These are phyloP conservation scores for Tricholoma flavovirens DNA, from an alignment of 768 basidiomycete genomes.

Conservation along the genomic window DNA sequence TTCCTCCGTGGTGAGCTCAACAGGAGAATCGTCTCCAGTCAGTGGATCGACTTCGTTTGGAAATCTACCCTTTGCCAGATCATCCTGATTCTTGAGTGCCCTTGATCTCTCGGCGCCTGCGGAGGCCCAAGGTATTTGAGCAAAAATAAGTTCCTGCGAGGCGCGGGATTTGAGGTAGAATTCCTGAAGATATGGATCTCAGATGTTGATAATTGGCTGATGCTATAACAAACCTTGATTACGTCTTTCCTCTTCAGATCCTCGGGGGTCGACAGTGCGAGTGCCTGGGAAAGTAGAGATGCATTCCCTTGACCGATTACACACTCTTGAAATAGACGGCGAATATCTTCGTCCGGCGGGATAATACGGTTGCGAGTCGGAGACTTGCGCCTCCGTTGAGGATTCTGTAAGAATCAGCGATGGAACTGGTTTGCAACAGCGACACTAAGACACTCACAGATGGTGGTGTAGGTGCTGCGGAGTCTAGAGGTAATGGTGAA, in stretches of 20 bases:
- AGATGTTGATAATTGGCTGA: not conserved
- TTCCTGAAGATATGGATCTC: conserved; percentile 49
- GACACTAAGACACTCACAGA: conserved; percentile 14
- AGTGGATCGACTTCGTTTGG: not conserved
- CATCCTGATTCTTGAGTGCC: conserved; percentile 21
- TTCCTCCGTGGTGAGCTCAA: conserved; percentile 64
- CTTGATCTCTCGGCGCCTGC: conserved; percentile 75
- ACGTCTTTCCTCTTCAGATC: conserved; percentile 59
- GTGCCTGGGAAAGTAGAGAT: conserved; percentile 60
- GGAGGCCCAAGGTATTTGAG: conserved; percentile 89
- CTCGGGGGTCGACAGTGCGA: conserved; percentile 65
- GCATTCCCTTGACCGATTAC: conserved; percentile 82
- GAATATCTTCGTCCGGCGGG: conserved; percentile 79
- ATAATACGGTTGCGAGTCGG: conserved; percentile 42
- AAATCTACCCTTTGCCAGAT: conserved; percentile 10
- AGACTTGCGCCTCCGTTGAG: conserved; percentile 33
- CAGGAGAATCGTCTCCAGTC: conserved; percentile 24
- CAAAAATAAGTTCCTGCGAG: conserved; percentile 79
- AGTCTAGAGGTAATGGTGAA: conserved; percentile 23
- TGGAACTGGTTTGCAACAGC: conserved; percentile 7
- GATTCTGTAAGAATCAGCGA: conserved; percentile 11
- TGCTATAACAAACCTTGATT: conserved; percentile 41
- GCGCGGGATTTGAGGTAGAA: conserved; percentile 73
- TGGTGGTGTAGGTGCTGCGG: conserved; percentile 19
- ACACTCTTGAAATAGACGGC: conserved; percentile 80